Conservation (phyloP, 768 basidiomycete species). For the Leccinum arenicola region DNA sequence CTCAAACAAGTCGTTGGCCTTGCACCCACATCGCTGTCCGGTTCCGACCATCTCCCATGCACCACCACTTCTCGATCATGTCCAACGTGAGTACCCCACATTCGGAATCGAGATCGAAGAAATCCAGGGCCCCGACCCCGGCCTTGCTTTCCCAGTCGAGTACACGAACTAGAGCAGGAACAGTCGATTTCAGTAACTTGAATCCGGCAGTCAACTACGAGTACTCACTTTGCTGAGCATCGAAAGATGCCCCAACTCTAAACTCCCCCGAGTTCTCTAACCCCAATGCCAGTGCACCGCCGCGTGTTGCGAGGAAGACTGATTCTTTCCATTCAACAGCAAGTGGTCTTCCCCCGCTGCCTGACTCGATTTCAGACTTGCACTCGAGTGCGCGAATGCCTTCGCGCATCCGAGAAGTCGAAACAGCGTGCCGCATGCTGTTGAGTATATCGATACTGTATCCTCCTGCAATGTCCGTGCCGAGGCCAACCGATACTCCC, state of each 20-base stretch:
- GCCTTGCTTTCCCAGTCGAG: slow-evolving; percentile 37
- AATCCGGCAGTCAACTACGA: neutral
- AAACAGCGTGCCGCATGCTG: slow-evolving; percentile 78
- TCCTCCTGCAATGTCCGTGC: slow-evolving; percentile 85
- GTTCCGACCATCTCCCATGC: slow-evolving; percentile 70
- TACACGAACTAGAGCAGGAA: slow-evolving; percentile 38
- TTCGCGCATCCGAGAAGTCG: slow-evolving; percentile 67
- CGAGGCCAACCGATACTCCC: slow-evolving; percentile 73
- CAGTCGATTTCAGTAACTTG: neutral
- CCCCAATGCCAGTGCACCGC: slow-evolving; percentile 71
- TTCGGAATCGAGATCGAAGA: slow-evolving; percentile 46
- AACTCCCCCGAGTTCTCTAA: slow-evolving; percentile 55
- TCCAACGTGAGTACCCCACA: slow-evolving; percentile 38
- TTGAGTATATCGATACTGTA: slow-evolving; percentile 77
- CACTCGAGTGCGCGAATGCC: slow-evolving; percentile 37
- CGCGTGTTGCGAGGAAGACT: slow-evolving; percentile 76
- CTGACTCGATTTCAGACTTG: neutral
- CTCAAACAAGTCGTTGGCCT: slow-evolving; percentile 37
- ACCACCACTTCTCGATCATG: slow-evolving; percentile 89
- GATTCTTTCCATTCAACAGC: slow-evolving; percentile 80
- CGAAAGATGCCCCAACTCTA: slow-evolving; percentile 61
- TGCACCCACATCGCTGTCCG: slow-evolving; percentile 74
- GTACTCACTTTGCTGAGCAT: slow-evolving; percentile 70
- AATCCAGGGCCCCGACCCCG: slow-evolving; percentile 68
- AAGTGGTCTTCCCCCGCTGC: slow-evolving; percentile 25